Conservation (phyloP, 371 early-diverging fungal genomes). For the Coemansia sp. region DNA sequence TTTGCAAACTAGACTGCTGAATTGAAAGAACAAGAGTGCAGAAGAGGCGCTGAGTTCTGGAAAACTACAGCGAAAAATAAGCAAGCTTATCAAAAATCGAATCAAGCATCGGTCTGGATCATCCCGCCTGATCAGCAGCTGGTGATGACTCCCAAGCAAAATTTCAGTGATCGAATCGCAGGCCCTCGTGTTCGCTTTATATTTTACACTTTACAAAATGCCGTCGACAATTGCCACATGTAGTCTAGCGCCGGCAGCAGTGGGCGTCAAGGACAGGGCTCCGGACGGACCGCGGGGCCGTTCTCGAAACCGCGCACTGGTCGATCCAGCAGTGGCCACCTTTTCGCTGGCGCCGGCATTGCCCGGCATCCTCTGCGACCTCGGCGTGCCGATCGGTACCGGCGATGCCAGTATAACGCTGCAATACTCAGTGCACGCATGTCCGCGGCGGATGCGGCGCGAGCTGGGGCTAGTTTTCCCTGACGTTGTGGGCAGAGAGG, state of each 20-base stretch:
- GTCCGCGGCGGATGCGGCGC: slow-evolving; percentile 56
- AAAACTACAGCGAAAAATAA: too few species aligned
- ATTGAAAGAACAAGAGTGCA: too few species aligned
- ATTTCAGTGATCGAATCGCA: too few species aligned
- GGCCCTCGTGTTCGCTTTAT: not conserved
- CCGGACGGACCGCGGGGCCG: not conserved
- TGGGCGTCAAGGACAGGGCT: not conserved
- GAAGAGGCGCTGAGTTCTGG: too few species aligned
- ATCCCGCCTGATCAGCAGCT: too few species aligned
- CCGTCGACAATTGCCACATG: slow-evolving; percentile 11
- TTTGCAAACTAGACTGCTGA: too few species aligned
- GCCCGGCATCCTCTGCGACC: slow-evolving; percentile 16
- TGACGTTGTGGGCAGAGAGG: slow-evolving; percentile 48
- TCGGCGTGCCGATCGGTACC: slow-evolving; percentile 21
- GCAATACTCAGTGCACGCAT: slow-evolving; percentile 58
- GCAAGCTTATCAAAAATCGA: too few species aligned
- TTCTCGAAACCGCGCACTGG: slow-evolving; percentile 3
- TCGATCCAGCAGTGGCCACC: slow-evolving; percentile 20
- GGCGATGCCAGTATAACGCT: slow-evolving; percentile 3
- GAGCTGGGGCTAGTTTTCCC: slow-evolving; percentile 65
- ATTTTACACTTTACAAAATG: not conserved
- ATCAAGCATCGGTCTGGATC: too few species aligned
- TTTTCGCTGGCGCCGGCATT: slow-evolving; percentile 18
- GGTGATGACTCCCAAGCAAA: too few species aligned
- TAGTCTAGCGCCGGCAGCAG: not conserved